These are phyloP conservation scores for Serpula lacrymans DNA, from an alignment of 768 basidiomycete species.

Conservation along the genomic window DNA sequence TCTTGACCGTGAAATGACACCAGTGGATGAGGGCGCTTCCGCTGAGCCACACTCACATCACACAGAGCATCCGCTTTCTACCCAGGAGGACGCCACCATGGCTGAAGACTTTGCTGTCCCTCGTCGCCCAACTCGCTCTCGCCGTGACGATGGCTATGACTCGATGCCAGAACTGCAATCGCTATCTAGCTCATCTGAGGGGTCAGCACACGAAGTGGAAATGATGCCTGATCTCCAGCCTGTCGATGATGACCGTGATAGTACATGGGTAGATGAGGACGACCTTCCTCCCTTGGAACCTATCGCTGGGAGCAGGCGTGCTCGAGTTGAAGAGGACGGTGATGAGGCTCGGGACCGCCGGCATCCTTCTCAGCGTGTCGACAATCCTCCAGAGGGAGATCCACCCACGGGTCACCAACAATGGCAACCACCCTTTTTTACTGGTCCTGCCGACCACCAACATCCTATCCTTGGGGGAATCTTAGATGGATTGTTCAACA, in stretches of 20 bases:
- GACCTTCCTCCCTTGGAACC: conserved; percentile 30
- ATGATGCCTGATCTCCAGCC: conserved; percentile 20
- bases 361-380: conserved; percentile 58
- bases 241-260: conserved; percentile 29
- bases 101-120: conserved; percentile 1
- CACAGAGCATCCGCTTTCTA: conserved; percentile 5
- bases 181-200: conserved; percentile 36
- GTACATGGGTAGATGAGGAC: conserved; percentile 25
- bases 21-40: conserved; percentile 6
- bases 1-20: conserved; percentile 1
- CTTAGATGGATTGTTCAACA: too few species aligned
- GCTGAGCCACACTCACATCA: background rate
- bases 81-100: conserved; percentile 6
- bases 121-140: conserved; percentile 1
- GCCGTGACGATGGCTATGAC: conserved; percentile 29
- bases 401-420: too few species aligned
- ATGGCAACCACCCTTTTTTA: too few species aligned
- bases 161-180: conserved; percentile 42
- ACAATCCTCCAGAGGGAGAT: conserved; percentile 31
- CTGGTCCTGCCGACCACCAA: too few species aligned
- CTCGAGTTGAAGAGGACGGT: conserved; percentile 58
- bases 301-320: conserved; percentile 40
- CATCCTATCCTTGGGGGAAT: too few species aligned
- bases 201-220: conserved; percentile 29
- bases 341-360: conserved; percentile 60